Percentiles rank a stretch among this genome's conserved stretches.
Conservation (phyloP, 1,284 basidiomycete genomes). For the Cryptococcus sp. region DNA sequence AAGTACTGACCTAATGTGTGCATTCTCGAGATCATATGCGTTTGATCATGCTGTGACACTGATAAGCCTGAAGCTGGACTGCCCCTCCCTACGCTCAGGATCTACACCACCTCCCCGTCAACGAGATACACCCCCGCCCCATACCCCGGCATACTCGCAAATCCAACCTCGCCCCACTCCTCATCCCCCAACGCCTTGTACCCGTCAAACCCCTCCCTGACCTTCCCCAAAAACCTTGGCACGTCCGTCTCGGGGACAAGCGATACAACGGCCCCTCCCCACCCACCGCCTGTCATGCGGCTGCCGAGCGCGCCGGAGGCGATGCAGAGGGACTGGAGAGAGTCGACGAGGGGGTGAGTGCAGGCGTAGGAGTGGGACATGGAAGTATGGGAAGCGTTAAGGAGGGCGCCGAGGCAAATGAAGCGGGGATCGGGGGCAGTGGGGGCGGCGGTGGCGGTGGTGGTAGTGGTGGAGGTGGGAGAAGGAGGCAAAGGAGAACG, state of each 20-base stretch:
- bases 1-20: too few species aligned
- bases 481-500: conserved; percentile 15
- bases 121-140: conserved; percentile 69
- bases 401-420: conserved; percentile 60
- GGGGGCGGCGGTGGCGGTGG: neutral
- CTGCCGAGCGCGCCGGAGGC: conserved; percentile 72
- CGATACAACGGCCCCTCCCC: conserved; percentile 85
- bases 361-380: conserved; percentile 69
- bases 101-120: neutral
- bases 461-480: neutral
- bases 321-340: conserved; percentile 59
- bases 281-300: conserved; percentile 60
- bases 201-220: conserved; percentile 61
- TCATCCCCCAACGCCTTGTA: conserved; percentile 62
- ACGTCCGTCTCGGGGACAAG: conserved; percentile 69
- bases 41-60: neutral
- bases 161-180: conserved; percentile 65
- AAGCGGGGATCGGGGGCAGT: neutral
- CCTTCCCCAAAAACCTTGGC: conserved; percentile 61
- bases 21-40: too few species aligned
- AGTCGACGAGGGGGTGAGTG: conserved; percentile 72
- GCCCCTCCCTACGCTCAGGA: neutral
- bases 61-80: neutral
- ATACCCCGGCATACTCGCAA: conserved; percentile 77
- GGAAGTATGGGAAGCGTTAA: conserved; percentile 72